phyloP scores from a whole-genome alignment of 805 yeast genomes.

The Clavispora vitiphila region DNA sequence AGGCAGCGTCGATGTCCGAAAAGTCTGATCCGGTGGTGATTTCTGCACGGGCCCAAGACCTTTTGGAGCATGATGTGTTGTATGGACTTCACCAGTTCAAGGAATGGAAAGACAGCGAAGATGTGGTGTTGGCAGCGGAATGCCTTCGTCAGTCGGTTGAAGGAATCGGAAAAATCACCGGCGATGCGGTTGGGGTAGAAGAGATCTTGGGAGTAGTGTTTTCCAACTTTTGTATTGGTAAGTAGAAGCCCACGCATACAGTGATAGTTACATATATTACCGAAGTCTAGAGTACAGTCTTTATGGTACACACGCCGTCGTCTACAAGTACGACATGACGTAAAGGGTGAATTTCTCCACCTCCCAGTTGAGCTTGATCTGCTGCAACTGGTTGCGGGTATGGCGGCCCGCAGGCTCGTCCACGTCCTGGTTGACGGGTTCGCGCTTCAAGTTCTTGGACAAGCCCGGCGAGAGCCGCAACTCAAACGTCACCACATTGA shows the following conservation, averaged over 20 bases:
- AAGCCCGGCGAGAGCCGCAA: constrained; percentile 38
- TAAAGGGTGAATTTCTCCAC: constrained; percentile 36
- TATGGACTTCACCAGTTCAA: constrained; percentile 67
- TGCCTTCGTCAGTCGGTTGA: constrained; percentile 67
- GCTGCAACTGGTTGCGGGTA: constrained; percentile 43
- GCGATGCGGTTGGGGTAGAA: constrained; percentile 82
- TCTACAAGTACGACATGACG: constrained; percentile 18
- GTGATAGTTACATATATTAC: not conserved
- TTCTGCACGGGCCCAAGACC: constrained; percentile 71
- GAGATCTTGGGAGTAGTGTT: constrained; percentile 90
- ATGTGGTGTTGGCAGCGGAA: constrained; percentile 77
- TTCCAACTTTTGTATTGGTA: constrained; percentile 91
- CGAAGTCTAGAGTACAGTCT: not conserved
- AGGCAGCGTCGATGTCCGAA: constrained; percentile 44
- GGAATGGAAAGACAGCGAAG: constrained; percentile 46
- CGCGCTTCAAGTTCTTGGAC: constrained; percentile 32
- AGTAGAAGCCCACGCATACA: constrained; percentile 37
- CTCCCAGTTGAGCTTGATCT: constrained; percentile 41
- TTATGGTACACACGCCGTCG: not conserved
- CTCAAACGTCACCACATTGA: constrained; percentile 40
- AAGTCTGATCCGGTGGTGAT: constrained; percentile 63
- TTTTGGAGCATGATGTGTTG: constrained; percentile 69
- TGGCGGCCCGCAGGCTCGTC: constrained; percentile 34
- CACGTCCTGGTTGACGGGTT: constrained; percentile 20
- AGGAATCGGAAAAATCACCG: constrained; percentile 91